Evolutionary conservation across 495 filamentous ascomycete genomes (phyloP).

Genomic region (Neurospora sp.): DNA sequence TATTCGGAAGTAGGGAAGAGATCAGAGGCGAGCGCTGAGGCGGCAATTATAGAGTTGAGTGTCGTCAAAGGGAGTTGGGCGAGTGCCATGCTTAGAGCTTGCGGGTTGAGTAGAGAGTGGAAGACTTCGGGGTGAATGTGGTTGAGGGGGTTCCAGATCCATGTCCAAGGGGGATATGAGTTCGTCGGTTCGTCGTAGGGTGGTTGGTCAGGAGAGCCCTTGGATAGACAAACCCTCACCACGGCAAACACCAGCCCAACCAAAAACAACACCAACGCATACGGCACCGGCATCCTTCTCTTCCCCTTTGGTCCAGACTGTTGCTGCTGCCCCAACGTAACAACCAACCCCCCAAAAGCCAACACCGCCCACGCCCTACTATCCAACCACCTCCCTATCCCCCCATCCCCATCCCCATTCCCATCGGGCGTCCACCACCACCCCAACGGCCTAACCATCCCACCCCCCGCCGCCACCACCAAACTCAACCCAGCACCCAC

Average conservation of each 20-base stretch:
- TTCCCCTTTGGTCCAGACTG: background rate
- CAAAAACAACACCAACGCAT: constrained; percentile 61
- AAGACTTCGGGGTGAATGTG: constrained; percentile 36
- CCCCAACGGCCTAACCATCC: background rate
- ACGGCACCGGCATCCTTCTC: constrained; percentile 40
- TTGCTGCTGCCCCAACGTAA: background rate
- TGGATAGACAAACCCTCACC: constrained; percentile 12
- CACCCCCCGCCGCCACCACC: background rate
- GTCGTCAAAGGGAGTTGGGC: constrained; percentile 85
- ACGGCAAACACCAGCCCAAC: constrained; percentile 51
- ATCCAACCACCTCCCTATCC: background rate
- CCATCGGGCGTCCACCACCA: background rate
- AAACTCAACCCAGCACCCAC: background rate
- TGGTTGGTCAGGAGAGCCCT: constrained; percentile 9
- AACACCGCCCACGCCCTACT: background rate
- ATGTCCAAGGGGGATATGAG: background rate
- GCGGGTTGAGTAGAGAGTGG: constrained; percentile 45
- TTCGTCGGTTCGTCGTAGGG: background rate
- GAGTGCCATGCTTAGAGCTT: constrained; percentile 47
- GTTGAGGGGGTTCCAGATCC: constrained; percentile 2
- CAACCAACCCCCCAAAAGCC: background rate
- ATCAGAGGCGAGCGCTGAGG: constrained; percentile 61
- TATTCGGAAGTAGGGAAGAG: constrained; percentile 43
- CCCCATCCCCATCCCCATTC: background rate
- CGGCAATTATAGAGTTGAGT: constrained; percentile 84